phyloP scores from a whole-genome alignment of 805 yeast genomes.

The Candida manassasensis region DNA sequence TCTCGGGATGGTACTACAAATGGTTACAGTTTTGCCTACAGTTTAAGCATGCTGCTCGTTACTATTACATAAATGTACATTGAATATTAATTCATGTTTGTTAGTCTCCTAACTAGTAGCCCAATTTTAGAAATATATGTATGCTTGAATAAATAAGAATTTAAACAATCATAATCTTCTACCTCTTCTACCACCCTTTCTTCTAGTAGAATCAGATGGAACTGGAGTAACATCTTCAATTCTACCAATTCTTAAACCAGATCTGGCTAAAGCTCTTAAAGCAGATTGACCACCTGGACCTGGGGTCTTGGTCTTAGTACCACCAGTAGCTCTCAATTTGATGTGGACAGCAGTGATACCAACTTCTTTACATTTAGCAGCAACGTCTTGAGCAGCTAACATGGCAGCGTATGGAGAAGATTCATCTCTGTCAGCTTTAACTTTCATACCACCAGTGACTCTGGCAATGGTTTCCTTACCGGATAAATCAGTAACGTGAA shows the following conservation, averaged over 20 bases:
- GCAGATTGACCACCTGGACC: constrained; percentile 99
- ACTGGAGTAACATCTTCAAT: constrained; percentile 99
- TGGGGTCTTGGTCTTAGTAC: constrained; percentile 99
- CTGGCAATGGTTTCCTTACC: constrained; percentile 99
- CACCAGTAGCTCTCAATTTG: constrained; percentile 99
- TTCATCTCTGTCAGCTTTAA: constrained; percentile 99
- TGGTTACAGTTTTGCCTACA: too few species aligned
- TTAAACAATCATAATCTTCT: constrained; percentile 77
- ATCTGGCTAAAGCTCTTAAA: constrained; percentile 98
- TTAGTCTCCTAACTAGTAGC: constrained; percentile 4
- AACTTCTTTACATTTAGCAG: constrained; percentile 97
- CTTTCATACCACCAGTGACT: constrained; percentile 99
- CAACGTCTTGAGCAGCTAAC: constrained; percentile 99
- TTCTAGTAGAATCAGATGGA: constrained; percentile 99
- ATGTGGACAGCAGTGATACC: constrained; percentile 99
- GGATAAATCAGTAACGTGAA: constrained; percentile 97
- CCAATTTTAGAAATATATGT: constrained; percentile 4
- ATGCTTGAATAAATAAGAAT: constrained; percentile 7
- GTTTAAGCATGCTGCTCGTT: too few species aligned
- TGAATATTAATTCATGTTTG: constrained; percentile 8
- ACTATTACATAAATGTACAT: constrained; percentile 6
- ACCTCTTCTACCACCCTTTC: constrained; percentile 99
- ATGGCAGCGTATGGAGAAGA: constrained; percentile 99
- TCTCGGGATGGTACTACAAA: too few species aligned
- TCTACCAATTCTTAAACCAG: constrained; percentile 99